These are phyloP conservation scores for Lablab purpureus DNA, from an alignment of 306 rosid genomes.

Conservation along the genomic window DNA sequence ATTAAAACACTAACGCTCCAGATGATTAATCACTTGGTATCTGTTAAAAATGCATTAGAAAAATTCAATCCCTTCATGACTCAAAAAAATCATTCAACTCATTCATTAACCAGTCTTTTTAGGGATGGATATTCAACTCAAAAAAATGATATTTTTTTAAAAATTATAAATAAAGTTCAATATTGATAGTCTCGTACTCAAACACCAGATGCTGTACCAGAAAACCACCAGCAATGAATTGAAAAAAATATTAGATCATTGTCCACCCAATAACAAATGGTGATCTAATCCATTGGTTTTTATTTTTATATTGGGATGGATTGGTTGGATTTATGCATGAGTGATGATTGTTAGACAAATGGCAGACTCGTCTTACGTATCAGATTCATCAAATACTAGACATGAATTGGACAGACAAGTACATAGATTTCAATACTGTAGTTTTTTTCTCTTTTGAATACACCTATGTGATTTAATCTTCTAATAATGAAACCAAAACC, in stretches of 20 bases:
- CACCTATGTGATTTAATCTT: constrained; percentile 30
- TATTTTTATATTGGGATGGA: neutral
- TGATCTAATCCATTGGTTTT: neutral
- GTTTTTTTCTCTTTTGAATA: constrained; percentile 15
- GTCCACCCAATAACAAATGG: neutral
- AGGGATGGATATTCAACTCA: neutral
- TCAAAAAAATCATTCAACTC: neutral
- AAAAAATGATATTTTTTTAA: too few species aligned
- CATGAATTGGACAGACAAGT: constrained; percentile 24
- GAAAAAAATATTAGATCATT: neutral
- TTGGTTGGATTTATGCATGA: neutral
- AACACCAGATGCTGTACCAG: too few species aligned
- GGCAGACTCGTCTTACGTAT: neutral
- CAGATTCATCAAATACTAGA: constrained; percentile 4
- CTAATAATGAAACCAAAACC: neutral
- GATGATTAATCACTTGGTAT: neutral
- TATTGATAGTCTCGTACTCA: too few species aligned
- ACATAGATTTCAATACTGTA: neutral
- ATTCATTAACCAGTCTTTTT: neutral
- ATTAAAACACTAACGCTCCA: neutral
- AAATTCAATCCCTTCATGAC: neutral
- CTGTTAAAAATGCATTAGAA: neutral
- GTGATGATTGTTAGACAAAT: neutral
- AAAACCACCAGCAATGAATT: neutral
- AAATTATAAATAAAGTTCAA: too few species aligned